Percentiles rank a stretch among this genome's conserved stretches.
phyloP scores from a whole-genome alignment of 805 yeast genomes.

The Saccharomyces jurei region DNA sequence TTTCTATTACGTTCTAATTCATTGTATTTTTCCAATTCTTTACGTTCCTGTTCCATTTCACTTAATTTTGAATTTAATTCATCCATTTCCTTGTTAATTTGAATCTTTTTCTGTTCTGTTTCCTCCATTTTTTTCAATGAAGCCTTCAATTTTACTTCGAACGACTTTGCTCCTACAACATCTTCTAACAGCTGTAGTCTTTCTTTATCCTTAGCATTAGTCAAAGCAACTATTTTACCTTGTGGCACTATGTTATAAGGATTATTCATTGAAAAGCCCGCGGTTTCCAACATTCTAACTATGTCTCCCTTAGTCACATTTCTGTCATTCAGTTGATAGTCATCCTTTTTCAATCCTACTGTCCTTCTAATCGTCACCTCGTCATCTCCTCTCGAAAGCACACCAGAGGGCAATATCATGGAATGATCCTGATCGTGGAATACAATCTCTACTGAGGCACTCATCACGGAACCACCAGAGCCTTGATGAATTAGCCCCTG shows the following conservation, averaged over 20 bases:
- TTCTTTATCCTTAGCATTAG: slow-evolving; percentile 82
- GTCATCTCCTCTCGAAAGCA: slow-evolving; percentile 36
- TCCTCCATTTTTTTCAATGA: slow-evolving; percentile 72
- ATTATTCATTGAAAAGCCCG: slow-evolving; percentile 83
- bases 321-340: slow-evolving; percentile 74
- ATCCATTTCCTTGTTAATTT: slow-evolving; percentile 64
- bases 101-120: slow-evolving; percentile 58
- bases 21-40: slow-evolving; percentile 65
- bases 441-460: slow-evolving; percentile 84
- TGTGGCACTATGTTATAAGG: slow-evolving; percentile 97
- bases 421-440: slow-evolving; percentile 76
- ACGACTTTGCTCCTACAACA: slow-evolving; percentile 90
- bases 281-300: slow-evolving; percentile 75
- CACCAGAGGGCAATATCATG: slow-evolving; percentile 48
- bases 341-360: slow-evolving; percentile 88
- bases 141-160: slow-evolving; percentile 72
- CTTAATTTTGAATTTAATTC: slow-evolving; percentile 63
- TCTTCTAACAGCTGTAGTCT: slow-evolving; percentile 74
- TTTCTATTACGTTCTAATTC: slow-evolving; percentile 58
- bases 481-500: slow-evolving; percentile 87
- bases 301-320: slow-evolving; percentile 74
- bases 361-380: slow-evolving; percentile 78
- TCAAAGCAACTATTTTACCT: slow-evolving; percentile 80
- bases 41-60: slow-evolving; percentile 75
- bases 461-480: slow-evolving; percentile 79